A percentile compares a stretch with the other conserved stretches of the same genome.
phyloP scores from a whole-genome alignment of 768 basidiomycete genomes.

The Chalciporus sphaerocephalus region DNA sequence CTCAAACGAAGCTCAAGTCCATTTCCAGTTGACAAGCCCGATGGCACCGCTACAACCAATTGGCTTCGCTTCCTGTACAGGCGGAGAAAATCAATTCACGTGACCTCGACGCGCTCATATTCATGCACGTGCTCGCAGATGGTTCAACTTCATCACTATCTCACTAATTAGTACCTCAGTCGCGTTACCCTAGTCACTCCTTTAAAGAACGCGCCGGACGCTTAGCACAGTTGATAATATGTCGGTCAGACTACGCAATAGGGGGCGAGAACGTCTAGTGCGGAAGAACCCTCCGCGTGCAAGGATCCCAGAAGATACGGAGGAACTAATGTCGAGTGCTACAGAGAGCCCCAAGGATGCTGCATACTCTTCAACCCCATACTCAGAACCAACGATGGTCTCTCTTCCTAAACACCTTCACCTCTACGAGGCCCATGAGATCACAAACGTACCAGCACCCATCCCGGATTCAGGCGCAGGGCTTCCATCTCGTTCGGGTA shows the following conservation, averaged over 20 bases:
- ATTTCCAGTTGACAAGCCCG: background rate
- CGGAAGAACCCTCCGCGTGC: constrained; percentile 12
- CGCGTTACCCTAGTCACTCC: constrained; percentile 19
- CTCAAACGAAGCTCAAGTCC: constrained; percentile 7
- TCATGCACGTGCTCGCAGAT: constrained; percentile 15
- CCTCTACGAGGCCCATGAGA: constrained; percentile 27
- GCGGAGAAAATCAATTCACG: constrained; percentile 33
- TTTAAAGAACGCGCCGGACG: constrained; percentile 27
- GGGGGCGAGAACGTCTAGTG: background rate
- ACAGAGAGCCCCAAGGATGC: background rate
- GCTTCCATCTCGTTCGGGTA: constrained; percentile 23
- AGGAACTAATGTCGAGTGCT: constrained; percentile 14
- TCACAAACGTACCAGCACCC: constrained; percentile 28
- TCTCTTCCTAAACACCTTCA: constrained; percentile 15
- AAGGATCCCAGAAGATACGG: constrained; percentile 20
- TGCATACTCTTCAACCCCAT: background rate
- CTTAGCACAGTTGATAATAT: constrained; percentile 13
- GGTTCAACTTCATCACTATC: constrained; percentile 16
- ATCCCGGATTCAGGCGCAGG: constrained; percentile 33
- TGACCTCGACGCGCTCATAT: constrained; percentile 22
- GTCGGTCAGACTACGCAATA: constrained; percentile 15
- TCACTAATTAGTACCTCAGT: constrained; percentile 2
- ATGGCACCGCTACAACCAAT: too few species aligned
- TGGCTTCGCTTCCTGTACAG: too few species aligned
- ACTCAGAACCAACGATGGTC: background rate